A percentile compares a stretch with the other conserved stretches of the same genome.
Conservation (phyloP, 164 flowering plant genomes). For the Chloranthus sessilifolius region DNA sequence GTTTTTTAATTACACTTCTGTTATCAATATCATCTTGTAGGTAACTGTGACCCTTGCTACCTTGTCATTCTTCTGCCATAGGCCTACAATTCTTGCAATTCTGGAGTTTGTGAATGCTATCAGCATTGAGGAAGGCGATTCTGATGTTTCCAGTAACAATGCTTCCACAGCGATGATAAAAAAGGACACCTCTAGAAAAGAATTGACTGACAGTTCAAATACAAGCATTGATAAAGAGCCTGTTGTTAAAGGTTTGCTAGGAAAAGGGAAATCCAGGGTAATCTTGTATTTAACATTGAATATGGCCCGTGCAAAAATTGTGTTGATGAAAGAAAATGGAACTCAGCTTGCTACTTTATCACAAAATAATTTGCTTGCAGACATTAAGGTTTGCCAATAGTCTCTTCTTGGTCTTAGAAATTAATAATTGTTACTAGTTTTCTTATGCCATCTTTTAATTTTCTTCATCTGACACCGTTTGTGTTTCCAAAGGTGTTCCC, state of each 20-base stretch:
- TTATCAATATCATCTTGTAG: conserved; percentile 35
- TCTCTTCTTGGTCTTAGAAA: conserved; percentile 8
- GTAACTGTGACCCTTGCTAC: conserved; percentile 80
- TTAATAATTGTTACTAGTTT: not conserved
- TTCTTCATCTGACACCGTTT: conserved; percentile 3
- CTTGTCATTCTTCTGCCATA: conserved; percentile 81
- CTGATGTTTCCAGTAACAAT: conserved; percentile 35
- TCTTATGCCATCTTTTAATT: not conserved
- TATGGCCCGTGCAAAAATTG: conserved; percentile 82
- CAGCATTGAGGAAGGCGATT: conserved; percentile 41
- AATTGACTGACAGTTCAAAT: conserved; percentile 24
- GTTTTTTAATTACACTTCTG: not conserved
- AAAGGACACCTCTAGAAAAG: conserved; percentile 25
- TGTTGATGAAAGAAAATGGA: conserved; percentile 82
- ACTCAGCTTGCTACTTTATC: conserved; percentile 74
- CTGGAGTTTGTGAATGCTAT: conserved; percentile 83
- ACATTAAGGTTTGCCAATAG: conserved; percentile 61
- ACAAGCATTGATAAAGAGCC: conserved; percentile 39
- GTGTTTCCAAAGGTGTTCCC: conserved; percentile 69
- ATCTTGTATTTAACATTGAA: conserved; percentile 63
- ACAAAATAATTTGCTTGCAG: conserved; percentile 79
- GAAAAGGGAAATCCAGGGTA: conserved; percentile 86
- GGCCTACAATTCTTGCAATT: conserved; percentile 83
- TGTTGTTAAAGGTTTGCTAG: conserved; percentile 66
- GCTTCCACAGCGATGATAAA: conserved; percentile 27